Evolutionary conservation across 78 protist species (phyloP), one percentile per base, ranked within the genome.

Genomic region (Creolimax fragrantissima): DNA sequence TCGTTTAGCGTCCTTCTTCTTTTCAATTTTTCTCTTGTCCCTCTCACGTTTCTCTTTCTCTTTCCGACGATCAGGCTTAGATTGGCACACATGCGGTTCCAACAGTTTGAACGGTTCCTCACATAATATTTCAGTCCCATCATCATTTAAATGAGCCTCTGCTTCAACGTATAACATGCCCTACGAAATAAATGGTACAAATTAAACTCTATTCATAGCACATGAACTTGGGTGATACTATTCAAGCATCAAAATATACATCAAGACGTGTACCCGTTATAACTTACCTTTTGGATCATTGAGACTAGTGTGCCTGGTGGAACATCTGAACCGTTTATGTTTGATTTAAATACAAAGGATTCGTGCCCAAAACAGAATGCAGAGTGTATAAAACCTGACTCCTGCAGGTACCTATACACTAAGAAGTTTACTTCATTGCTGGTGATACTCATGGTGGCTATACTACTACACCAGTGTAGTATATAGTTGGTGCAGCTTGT

Each of bases 381-480:
- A 2, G 99, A 35, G 88, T 98, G 99, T 3, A 41, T 66, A 91
- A 97, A 98, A 3, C 99, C 99, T 3, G 97, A 93, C 91, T 98
- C 99, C 4, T 92, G 96, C 41, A 98, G 89, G 88, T 98, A 98
- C 3, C 98, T 91, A 47, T 93, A 98, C 32, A 98, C 84, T 4
- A 97, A 93, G 42, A 85, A 97, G 91, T 98, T 98, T 43, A 98
- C 93, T 94, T 97, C 97, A 66, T 97, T 97, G 84, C 96, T 93
- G 39, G 94, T 94, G 43, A 95, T 1, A 81, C 74, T 35, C 95
- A 93, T 93, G 17, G 5, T 86, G 90, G 6, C 42, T 84, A 37
- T 84, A 35, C n/a, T n/a, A n/a, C n/a, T n/a, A n/a, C n/a, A n/a
- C n/a, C n/a, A n/a, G n/a, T n/a, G n/a, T n/a, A n/a, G n/a, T n/a